phyloP scores from a whole-genome alignment of 495 filamentous ascomycete genomes.

The Evernia prunastri region DNA sequence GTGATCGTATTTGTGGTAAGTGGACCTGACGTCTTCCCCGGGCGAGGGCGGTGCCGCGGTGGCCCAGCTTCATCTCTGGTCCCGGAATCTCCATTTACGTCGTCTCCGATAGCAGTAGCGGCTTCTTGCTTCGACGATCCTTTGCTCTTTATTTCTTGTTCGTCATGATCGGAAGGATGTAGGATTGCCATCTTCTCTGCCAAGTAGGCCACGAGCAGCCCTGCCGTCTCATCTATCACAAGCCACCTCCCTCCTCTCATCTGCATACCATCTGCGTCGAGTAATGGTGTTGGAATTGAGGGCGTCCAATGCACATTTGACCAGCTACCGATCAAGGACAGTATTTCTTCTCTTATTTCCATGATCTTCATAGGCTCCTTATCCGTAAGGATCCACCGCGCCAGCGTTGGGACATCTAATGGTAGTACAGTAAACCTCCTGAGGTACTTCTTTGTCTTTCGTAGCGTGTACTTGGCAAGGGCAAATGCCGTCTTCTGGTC shows the following conservation, averaged over 20 bases:
- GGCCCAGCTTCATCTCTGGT: constrained; percentile 4
- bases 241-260: constrained; percentile 67
- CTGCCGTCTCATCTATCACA: constrained; percentile 84
- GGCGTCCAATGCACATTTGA: constrained; percentile 53
- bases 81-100: constrained; percentile 3
- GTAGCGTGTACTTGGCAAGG: constrained; percentile 86
- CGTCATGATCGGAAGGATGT: constrained; percentile 40
- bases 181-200: constrained; percentile 90
- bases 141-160: constrained; percentile 30
- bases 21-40: constrained; percentile 19
- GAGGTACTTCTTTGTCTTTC: constrained; percentile 91
- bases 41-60: background rate
- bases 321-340: constrained; percentile 64
- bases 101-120: constrained; percentile 11
- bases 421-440: constrained; percentile 77
- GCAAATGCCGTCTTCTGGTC: constrained; percentile 94
- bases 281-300: background rate
- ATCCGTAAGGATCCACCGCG: constrained; percentile 65
- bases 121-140: constrained; percentile 6
- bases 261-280: constrained; percentile 12
- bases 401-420: constrained; percentile 67
- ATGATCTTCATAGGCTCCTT: constrained; percentile 74
- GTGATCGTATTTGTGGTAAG: constrained; percentile 77
- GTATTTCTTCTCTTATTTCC: constrained; percentile 80
- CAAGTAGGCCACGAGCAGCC: constrained; percentile 76